These are phyloP conservation scores for Neurospora terricola DNA, from an alignment of 495 filamentous ascomycete species.

Conservation along the genomic window DNA sequence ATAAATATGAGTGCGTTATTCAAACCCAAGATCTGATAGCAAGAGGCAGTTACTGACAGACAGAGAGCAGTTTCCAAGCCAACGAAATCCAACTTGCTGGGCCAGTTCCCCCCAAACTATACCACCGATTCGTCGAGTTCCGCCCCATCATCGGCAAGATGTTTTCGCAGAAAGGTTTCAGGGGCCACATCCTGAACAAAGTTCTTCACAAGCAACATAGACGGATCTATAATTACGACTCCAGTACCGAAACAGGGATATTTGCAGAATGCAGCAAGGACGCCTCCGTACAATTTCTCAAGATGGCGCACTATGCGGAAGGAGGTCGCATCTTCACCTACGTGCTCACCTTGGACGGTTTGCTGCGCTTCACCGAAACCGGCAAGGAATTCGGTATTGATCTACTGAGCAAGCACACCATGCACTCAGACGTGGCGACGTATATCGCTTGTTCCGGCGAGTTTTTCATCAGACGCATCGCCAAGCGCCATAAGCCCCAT, in stretches of 20 bases:
- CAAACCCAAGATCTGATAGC: neutral
- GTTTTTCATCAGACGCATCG: conserved; percentile 74
- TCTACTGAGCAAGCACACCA: conserved; percentile 82
- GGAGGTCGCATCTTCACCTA: conserved; percentile 87
- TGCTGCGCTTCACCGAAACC: conserved; percentile 85
- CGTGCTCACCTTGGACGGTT: conserved; percentile 75
- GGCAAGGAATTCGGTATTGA: conserved; percentile 93
- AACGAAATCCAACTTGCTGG: conserved; percentile 83
- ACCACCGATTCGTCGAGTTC: conserved; percentile 89
- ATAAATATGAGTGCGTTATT: conserved; percentile 60
- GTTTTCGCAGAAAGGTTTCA: conserved; percentile 67
- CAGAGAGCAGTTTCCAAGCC: conserved; percentile 65
- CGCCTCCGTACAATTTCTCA: conserved; percentile 67
- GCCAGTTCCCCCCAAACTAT: conserved; percentile 66
- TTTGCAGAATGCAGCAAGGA: conserved; percentile 43
- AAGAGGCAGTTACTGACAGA: neutral
- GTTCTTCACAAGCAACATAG: conserved; percentile 83
- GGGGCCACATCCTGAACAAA: conserved; percentile 68
- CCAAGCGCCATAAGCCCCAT: conserved; percentile 6
- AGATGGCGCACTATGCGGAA: conserved; percentile 76
- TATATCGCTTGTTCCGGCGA: conserved; percentile 90
- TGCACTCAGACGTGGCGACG: conserved; percentile 83
- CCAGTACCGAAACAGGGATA: conserved; percentile 55
- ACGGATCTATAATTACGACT: conserved; percentile 80
- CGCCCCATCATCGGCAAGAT: conserved; percentile 80